Conservation (phyloP, 495 filamentous ascomycete genomes). For the Annulohypoxylon nitens region DNA sequence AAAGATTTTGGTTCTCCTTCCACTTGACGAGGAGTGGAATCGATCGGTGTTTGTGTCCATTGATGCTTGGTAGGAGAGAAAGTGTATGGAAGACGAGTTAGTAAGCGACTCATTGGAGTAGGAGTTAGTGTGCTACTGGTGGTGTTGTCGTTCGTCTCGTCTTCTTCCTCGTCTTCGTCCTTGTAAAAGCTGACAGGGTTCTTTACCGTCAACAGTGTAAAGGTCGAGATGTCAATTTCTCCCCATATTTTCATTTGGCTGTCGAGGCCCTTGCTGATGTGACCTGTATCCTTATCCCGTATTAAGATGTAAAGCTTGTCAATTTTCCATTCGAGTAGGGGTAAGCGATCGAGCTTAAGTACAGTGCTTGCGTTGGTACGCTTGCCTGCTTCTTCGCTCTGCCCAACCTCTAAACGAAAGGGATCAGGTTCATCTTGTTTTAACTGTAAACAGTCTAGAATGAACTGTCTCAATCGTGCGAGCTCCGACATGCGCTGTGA, state of each 20-base stretch:
- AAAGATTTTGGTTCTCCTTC: slow-evolving; percentile 44
- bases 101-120: not conserved
- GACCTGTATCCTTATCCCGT: slow-evolving; percentile 52
- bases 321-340: slow-evolving; percentile 57
- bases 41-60: slow-evolving; percentile 29
- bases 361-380: slow-evolving; percentile 58
- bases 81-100: slow-evolving; percentile 30
- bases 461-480: slow-evolving; percentile 28
- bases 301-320: slow-evolving; percentile 61
- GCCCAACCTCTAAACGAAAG: slow-evolving; percentile 68
- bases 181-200: slow-evolving; percentile 44
- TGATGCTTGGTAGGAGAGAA: slow-evolving; percentile 25
- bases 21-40: not conserved
- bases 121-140: not conserved
- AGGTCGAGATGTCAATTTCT: slow-evolving; percentile 58
- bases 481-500: slow-evolving; percentile 18
- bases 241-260: slow-evolving; percentile 63
- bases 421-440: slow-evolving; percentile 34
- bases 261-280: slow-evolving; percentile 31
- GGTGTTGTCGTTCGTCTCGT: not conserved
- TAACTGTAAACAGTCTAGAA: slow-evolving; percentile 39
- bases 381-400: slow-evolving; percentile 57
- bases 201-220: slow-evolving; percentile 39
- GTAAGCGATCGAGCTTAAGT: slow-evolving; percentile 59
- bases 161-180: slow-evolving; percentile 16